Conservation (phyloP, 2,329 filamentous ascomycete genomes). For the Daldinia sp. region DNA sequence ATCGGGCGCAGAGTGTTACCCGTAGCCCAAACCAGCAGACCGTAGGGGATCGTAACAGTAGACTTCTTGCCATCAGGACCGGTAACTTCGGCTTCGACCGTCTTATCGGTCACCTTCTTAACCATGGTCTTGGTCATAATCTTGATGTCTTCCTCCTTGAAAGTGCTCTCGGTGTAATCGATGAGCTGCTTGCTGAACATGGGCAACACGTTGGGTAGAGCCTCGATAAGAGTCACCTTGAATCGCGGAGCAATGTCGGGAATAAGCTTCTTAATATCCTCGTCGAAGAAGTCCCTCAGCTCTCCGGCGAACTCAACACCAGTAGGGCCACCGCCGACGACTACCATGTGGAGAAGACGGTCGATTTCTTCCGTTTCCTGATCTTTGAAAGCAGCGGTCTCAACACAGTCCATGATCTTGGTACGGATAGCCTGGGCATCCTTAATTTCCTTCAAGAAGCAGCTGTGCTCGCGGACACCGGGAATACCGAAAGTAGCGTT, state of each 20-base stretch:
- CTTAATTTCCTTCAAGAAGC: conserved; percentile 97
- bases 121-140: conserved; percentile 99
- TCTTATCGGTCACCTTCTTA: conserved; percentile 93
- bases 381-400: conserved; percentile 98
- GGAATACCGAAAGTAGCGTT: conserved; percentile 99
- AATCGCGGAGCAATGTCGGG: conserved; percentile 95
- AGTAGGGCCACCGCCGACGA: conserved; percentile 90
- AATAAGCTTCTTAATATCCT: conserved; percentile 97
- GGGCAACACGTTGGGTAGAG: conserved; percentile 92
- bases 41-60: conserved; percentile 85
- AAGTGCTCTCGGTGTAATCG: conserved; percentile 98
- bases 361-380: conserved; percentile 87
- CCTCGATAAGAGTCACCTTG: conserved; percentile 97
- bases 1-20: conserved; percentile 92
- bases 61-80: conserved; percentile 86
- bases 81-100: conserved; percentile 87
- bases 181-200: conserved; percentile 99
- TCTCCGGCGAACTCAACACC: conserved; percentile 99
- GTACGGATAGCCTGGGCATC: conserved; percentile 97
- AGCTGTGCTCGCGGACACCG: conserved; percentile 92
- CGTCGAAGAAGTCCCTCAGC: conserved; percentile 98
- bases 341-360: conserved; percentile 97
- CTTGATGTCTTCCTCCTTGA: conserved; percentile 97
- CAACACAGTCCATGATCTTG: conserved; percentile 99
- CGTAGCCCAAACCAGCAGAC: conserved; percentile 96